Evolutionary conservation across 371 early-diverging fungal genomes (phyloP).

Genomic region (Cokeromyces recurvatus): DNA sequence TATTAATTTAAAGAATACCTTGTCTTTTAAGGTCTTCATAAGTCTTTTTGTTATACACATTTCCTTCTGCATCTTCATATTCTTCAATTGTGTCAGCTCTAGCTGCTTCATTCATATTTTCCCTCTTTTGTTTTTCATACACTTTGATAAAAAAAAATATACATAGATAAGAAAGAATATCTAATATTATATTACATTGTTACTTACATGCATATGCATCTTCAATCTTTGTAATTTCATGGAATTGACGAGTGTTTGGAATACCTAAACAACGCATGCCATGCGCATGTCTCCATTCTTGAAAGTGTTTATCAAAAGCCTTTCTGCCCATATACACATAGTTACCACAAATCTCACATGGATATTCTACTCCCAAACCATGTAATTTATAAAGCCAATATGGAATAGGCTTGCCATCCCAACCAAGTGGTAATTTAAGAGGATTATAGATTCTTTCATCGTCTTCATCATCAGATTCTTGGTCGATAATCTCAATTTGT

Average conservation of each 20-base stretch:
- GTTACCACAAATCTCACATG: slow-evolving; percentile 97
- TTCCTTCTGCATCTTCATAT: slow-evolving; percentile 95
- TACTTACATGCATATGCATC: slow-evolving; percentile 87
- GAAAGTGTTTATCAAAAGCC: slow-evolving; percentile 95
- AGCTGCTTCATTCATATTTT: slow-evolving; percentile 55
- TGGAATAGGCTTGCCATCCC: slow-evolving; percentile 99
- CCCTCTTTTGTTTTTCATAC: slow-evolving; percentile 78
- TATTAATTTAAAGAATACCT: slow-evolving; percentile 71
- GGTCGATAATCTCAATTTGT: slow-evolving; percentile 66
- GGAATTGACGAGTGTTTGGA: slow-evolving; percentile 90
- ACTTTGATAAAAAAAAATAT: slow-evolving; percentile 44
- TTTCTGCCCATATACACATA: slow-evolving; percentile 95
- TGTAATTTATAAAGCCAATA: slow-evolving; percentile 98
- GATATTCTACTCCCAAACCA: slow-evolving; percentile 92
- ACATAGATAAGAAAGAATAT: neutral
- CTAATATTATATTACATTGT: neutral
- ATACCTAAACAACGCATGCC: slow-evolving; percentile 95
- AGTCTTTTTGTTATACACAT: slow-evolving; percentile 97
- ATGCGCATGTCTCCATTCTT: slow-evolving; percentile 94
- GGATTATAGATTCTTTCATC: slow-evolving; percentile 95
- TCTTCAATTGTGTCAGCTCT: slow-evolving; percentile 86
- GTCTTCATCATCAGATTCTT: slow-evolving; percentile 81
- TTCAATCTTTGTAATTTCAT: slow-evolving; percentile 89
- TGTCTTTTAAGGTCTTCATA: slow-evolving; percentile 94
- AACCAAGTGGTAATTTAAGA: slow-evolving; percentile 92